Evolutionary conservation across 106 monocot genomes (phyloP).

Genomic region (Apostasia shenzhenica): DNA sequence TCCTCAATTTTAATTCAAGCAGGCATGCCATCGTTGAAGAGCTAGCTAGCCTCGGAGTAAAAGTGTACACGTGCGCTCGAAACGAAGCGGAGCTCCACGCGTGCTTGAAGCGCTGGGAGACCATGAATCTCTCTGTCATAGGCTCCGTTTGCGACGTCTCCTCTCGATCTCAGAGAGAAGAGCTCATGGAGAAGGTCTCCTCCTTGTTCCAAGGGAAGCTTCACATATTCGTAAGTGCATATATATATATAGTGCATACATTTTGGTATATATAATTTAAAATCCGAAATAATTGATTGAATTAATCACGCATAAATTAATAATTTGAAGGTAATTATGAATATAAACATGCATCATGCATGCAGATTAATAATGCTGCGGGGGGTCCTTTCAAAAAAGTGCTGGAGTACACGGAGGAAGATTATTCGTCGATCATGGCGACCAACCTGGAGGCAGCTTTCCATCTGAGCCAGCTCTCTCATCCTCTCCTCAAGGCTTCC

Average conservation of each 20-base stretch:
- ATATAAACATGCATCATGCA: neutral
- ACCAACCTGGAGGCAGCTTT: neutral
- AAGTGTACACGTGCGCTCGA: constrained; percentile 20
- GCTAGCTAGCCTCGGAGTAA: constrained; percentile 12
- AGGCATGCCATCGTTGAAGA: constrained; percentile 26
- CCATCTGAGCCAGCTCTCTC: no score
- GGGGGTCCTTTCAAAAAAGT: neutral
- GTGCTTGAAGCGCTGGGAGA: constrained; percentile 15
- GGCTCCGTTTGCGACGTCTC: constrained; percentile 27
- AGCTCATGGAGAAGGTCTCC: constrained; percentile 14
- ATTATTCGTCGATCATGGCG: neutral
- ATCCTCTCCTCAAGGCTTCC: no score
- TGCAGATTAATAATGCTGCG: constrained; percentile 5
- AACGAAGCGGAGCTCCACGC: constrained; percentile 20
- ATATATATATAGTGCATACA: no score
- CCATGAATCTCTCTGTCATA: constrained; percentile 4
- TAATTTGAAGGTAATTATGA: neutral
- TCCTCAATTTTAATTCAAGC: neutral
- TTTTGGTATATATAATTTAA: neutral
- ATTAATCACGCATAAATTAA: no score
- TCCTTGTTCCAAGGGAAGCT: constrained; percentile 24
- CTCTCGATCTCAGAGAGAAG: constrained; percentile 14
- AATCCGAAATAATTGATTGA: neutral
- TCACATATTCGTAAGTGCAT: constrained; percentile 16
- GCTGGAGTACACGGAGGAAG: neutral